These are phyloP conservation scores for Nicotiana benthamiana DNA, from an alignment of 257 asterid species.

Conservation along the genomic window DNA sequence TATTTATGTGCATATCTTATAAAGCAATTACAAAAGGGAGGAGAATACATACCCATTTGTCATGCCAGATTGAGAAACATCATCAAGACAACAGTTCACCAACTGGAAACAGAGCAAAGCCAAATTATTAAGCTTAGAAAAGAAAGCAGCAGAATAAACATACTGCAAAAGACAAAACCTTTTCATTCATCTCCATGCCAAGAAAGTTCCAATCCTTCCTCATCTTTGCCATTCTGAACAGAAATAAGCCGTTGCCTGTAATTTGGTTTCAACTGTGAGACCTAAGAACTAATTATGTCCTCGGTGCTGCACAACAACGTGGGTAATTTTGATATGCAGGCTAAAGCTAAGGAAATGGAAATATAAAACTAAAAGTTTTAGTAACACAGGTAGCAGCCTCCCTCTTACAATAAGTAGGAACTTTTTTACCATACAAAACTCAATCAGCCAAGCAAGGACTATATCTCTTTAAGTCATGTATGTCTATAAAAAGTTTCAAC, in stretches of 20 bases:
- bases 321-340: neutral
- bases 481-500: neutral
- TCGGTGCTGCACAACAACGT: neutral
- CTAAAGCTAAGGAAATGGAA: neutral
- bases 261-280: conserved; percentile 12
- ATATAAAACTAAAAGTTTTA: neutral
- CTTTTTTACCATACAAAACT: neutral
- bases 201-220: conserved; percentile 72
- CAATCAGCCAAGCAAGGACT: neutral
- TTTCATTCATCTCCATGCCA: conserved; percentile 73
- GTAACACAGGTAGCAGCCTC: neutral
- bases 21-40: neutral
- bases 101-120: conserved; percentile 44
- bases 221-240: conserved; percentile 67
- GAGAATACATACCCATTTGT: conserved; percentile 48
- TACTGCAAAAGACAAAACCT: conserved; percentile 38
- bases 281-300: neutral
- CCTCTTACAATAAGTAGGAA: neutral
- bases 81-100: conserved; percentile 55
- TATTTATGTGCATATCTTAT: neutral
- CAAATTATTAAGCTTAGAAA: conserved; percentile 14
- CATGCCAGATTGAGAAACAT: conserved; percentile 33
- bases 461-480: neutral
- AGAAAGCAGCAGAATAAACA: conserved; percentile 13
- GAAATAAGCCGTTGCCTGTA: conserved; percentile 85